Base-by-base conservation (phyloP, 768 basidiomycete species). In the Ramaria sp. region DNA sequence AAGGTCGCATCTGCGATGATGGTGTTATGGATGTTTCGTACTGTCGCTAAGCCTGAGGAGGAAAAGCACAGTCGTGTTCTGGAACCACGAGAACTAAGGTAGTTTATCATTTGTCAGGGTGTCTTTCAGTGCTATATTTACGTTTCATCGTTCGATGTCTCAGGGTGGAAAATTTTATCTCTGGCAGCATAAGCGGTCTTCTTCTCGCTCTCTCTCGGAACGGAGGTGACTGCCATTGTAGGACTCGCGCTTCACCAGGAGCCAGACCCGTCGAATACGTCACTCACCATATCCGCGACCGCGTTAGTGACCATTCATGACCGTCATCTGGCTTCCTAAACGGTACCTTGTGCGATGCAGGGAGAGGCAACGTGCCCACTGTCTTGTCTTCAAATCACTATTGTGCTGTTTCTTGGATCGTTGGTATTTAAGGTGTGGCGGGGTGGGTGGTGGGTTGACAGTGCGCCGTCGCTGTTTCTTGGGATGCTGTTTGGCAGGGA, bases 401-500 rank as follows among this genome's bases (percentile, higher is more conserved):
- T 65, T 20, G 72, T 76, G 1, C 60, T 76, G 13, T 70, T 76
- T 52, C 38, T 70, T 1, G 75, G 74, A 1, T 67, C 68, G 4
- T 53, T 73, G 47, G 64, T 74, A 27, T 74, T 64, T 42, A 61
- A 67, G 6, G 58, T 69, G 3, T 73, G 74, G 74, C 55, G 61
- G 5, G 68, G 71, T n/a, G 75, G 73, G 0, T 75, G 74, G 75
- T 76, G 75, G 74, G 62, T 74, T 9, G 75, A 76, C 53, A 61
- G 70, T 18, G 69, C 67, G n/a, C 74, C 74, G 10, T 65, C 73
- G 1, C 65, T 76, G 24, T 50, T 68, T 10, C 64, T 76, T 30
- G 68, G 66, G 2, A 3, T 73, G 7, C 58, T 75, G 44, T 76
- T 76, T 52, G 71, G 67, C 12, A 71, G 73, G 70, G 74, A 76